phyloP scores from a whole-genome alignment of 2,329 filamentous ascomycete species.

The Xylaria polymorpha region DNA sequence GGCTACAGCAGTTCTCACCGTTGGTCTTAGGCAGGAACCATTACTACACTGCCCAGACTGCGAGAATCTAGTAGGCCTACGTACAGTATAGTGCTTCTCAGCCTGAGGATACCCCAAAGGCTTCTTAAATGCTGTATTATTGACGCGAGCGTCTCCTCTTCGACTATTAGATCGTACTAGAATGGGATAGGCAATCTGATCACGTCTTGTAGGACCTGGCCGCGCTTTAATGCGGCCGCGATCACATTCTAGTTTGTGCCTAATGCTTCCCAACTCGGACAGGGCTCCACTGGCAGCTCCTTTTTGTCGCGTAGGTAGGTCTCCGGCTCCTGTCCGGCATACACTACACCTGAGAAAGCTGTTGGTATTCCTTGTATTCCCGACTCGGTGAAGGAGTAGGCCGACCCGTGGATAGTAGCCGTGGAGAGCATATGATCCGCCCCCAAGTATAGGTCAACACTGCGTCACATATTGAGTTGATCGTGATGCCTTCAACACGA shows the following conservation, averaged over 20 bases:
- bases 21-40: constrained; percentile 40
- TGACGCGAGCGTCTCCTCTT: constrained; percentile 11
- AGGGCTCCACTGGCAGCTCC: constrained; percentile 32
- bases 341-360: constrained; percentile 1
- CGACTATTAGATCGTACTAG: constrained; percentile 45
- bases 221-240: constrained; percentile 49
- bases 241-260: constrained; percentile 49
- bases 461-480: constrained; percentile 29
- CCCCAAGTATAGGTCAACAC: constrained; percentile 26
- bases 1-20: constrained; percentile 44
- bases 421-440: constrained; percentile 24
- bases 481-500: constrained; percentile 20
- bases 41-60: not conserved
- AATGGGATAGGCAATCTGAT: constrained; percentile 45
- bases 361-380: constrained; percentile 18
- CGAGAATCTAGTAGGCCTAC: not conserved
- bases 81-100: constrained; percentile 40
- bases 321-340: not conserved
- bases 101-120: constrained; percentile 31
- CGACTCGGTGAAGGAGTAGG: constrained; percentile 34
- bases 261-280: constrained; percentile 42
- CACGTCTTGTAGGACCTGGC: constrained; percentile 46
- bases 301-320: constrained; percentile 22
- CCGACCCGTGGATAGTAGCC: constrained; percentile 19
- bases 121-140: not conserved